A percentile compares a stretch with the other conserved stretches of the same genome.
Conservation (phyloP, 805 yeast genomes). For the Candida saitoana region DNA sequence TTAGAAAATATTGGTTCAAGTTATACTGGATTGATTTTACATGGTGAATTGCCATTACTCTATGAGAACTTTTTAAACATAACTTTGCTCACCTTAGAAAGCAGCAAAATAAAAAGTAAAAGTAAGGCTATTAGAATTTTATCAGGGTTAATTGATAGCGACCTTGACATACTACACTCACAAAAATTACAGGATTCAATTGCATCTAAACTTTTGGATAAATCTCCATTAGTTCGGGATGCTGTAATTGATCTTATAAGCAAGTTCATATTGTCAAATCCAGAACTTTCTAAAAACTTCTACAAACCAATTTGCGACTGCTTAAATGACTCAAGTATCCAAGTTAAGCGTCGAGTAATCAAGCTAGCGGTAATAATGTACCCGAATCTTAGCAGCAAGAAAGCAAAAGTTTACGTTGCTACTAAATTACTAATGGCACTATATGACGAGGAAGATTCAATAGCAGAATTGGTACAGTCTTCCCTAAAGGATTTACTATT, state of each 20-base stretch:
- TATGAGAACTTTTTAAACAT: slow-evolving; percentile 54
- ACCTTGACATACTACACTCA: slow-evolving; percentile 47
- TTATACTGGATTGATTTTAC: slow-evolving; percentile 19
- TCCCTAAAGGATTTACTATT: slow-evolving; percentile 27
- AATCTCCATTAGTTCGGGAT: slow-evolving; percentile 70
- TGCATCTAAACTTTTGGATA: slow-evolving; percentile 48
- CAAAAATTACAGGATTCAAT: slow-evolving; percentile 52
- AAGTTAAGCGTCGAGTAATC: slow-evolving; percentile 62
- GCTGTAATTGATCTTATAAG: slow-evolving; percentile 68
- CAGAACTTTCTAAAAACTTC: slow-evolving; percentile 45
- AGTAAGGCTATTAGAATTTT: slow-evolving; percentile 64
- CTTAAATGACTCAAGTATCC: slow-evolving; percentile 55
- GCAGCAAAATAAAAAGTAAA: slow-evolving; percentile 26
- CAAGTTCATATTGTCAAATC: slow-evolving; percentile 41
- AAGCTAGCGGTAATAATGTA: slow-evolving; percentile 50
- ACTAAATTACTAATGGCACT: slow-evolving; percentile 51
- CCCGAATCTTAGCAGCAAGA: slow-evolving; percentile 19
- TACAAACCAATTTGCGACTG: slow-evolving; percentile 47
- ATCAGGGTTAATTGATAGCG: slow-evolving; percentile 49
- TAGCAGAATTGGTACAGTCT: slow-evolving; percentile 36
- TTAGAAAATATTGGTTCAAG: slow-evolving; percentile 5
- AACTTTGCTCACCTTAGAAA: slow-evolving; percentile 35
- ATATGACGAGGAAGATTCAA: slow-evolving; percentile 66
- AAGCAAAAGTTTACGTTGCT: slow-evolving; percentile 40
- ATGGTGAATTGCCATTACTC: slow-evolving; percentile 28